Evolutionary conservation across 345 rosid species (phyloP).

Genomic region (Erodium maritimum): DNA sequence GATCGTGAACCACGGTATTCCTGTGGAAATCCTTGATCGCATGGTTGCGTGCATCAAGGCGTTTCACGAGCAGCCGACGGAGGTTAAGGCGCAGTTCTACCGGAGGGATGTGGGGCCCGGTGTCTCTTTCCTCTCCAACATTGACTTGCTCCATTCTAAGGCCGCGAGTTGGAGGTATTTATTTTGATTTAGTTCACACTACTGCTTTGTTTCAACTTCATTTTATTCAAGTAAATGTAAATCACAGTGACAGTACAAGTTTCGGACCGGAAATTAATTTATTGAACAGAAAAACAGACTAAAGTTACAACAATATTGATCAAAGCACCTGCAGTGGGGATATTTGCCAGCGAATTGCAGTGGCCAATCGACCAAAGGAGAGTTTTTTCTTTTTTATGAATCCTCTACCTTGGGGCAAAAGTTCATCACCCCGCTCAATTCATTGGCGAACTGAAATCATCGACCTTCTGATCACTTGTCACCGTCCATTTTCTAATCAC

Average conservation of each 20-base stretch:
- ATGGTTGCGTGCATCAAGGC: constrained; percentile 15
- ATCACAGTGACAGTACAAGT: not conserved
- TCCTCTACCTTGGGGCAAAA: too few species aligned
- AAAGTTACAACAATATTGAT: too few species aligned
- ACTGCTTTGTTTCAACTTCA: not conserved
- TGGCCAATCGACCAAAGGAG: too few species aligned
- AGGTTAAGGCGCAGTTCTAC: constrained; percentile 28
- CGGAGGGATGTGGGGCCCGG: constrained; percentile 11
- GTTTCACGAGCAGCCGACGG: constrained; percentile 33
- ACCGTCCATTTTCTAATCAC: too few species aligned
- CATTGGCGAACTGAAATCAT: too few species aligned
- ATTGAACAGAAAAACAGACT: too few species aligned
- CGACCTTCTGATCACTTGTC: too few species aligned
- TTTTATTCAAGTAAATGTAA: not conserved
- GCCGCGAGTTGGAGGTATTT: constrained; percentile 52
- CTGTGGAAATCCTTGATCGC: constrained; percentile 24
- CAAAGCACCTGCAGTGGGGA: too few species aligned
- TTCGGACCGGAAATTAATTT: not conserved
- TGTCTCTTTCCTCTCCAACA: constrained; percentile 27
- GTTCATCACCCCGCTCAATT: too few species aligned
- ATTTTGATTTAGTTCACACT: not conserved
- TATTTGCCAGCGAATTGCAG: too few species aligned
- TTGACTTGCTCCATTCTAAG: constrained; percentile 34
- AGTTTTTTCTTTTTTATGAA: too few species aligned
- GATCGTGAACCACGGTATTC: constrained; percentile 37